Base-by-base conservation (phyloP, 108 stramenopile genomes). In the Skeletonema menzelii region DNA sequence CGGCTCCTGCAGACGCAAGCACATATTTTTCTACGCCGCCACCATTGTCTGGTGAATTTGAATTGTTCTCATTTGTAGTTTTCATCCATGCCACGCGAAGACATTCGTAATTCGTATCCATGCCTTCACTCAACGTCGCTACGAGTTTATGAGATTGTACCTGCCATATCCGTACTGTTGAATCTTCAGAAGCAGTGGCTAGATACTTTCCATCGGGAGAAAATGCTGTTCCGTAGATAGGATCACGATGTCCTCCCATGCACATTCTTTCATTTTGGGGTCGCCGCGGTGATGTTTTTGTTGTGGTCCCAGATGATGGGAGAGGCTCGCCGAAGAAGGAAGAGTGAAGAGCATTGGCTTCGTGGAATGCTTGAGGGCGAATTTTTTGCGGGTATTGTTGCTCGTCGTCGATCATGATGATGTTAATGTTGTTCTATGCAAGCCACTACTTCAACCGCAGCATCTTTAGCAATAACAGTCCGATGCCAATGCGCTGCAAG, bases 141-240 rank as follows among this genome's bases (percentile, higher is more conserved):
- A 91, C 57, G 1, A 91, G 69, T 10, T 60, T 15, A 61, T 95
- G 79, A 6, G 73, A 82, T 14, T 42, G 17, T 0, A 79, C 83
- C 47, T 87, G 73, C 94, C 94, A 95, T 8, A 95, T 80, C 10
- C 82, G 27, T 53, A 91, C 73, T 8, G 86, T 92, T 1, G 89
- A 77, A 77, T 95, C 94, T 79, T 92, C 85, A 62, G 90, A 86
- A 20, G 94, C 91, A 63, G 94, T 83, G 4, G 90, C 94, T 19
- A 88, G 65, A 59, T 82, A 95, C 12, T 61, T 68, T 2, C 91
- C 94, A 70, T 86, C 86, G 40, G 76, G 81, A 17, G 88, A 90
- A 67, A 95, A 88, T 30, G 81, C 58, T 7, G 87, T 27, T 1
- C 89, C 89, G 73, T 84, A 91, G 26, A 92, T 90, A 4, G 78